Evolutionary conservation across 495 filamentous ascomycete genomes (phyloP).

Genomic region (Penicillium steckii): DNA sequence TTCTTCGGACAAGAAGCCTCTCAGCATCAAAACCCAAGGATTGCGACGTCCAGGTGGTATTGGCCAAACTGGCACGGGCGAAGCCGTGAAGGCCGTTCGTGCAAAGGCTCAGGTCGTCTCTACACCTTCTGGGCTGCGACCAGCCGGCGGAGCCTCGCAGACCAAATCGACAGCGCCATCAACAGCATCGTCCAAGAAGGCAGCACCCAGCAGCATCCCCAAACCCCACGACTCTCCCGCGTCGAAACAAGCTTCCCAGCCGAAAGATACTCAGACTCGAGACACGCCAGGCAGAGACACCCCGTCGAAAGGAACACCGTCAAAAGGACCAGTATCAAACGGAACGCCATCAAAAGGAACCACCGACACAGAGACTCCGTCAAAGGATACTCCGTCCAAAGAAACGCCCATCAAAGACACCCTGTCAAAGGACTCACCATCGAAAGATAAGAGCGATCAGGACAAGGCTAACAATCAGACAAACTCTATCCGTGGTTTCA

Average conservation of each 20-base stretch:
- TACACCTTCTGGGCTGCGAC: slow-evolving; percentile 33
- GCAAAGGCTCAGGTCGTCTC: slow-evolving; percentile 31
- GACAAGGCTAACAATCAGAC: slow-evolving; percentile 15
- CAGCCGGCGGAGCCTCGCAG: slow-evolving; percentile 23
- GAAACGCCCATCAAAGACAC: background rate
- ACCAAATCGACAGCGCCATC: slow-evolving; percentile 26
- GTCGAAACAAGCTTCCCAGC: slow-evolving; percentile 3
- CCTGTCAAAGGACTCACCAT: background rate
- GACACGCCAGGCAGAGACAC: background rate
- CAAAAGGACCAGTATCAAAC: too few species aligned
- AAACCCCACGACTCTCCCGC: slow-evolving; percentile 8
- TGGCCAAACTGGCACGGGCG: slow-evolving; percentile 23
- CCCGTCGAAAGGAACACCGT: background rate
- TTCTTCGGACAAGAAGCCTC: slow-evolving; percentile 12
- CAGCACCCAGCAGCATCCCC: slow-evolving; percentile 7
- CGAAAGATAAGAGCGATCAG: slow-evolving; percentile 4
- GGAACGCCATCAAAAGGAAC: too few species aligned
- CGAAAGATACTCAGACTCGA: background rate
- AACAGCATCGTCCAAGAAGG: slow-evolving; percentile 19
- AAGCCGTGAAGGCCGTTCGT: slow-evolving; percentile 32
- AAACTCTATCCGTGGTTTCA: slow-evolving; percentile 40
- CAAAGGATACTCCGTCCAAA: background rate
- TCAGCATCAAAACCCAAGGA: slow-evolving; percentile 18
- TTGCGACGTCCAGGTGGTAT: slow-evolving; percentile 26
- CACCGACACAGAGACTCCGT: too few species aligned